These are phyloP conservation scores for Coriaria nepalensis DNA, from an alignment of 306 rosid genomes.

Conservation along the genomic window DNA sequence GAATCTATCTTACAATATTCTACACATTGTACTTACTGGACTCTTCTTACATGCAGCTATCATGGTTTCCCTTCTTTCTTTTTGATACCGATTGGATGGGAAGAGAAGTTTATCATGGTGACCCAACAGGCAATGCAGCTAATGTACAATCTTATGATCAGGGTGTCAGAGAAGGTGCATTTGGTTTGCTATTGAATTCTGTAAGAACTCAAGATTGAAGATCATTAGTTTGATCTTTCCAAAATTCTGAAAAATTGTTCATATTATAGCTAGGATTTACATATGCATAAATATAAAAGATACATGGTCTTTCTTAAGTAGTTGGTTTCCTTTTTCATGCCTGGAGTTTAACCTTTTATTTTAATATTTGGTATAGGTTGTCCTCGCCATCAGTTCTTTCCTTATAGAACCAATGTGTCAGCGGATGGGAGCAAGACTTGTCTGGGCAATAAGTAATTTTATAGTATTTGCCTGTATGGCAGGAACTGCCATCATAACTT, in stretches of 20 bases:
- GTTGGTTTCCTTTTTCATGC: not conserved
- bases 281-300: no score
- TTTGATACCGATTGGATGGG: slow-evolving; percentile 99
- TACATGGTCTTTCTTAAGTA: no score
- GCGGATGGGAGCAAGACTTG: slow-evolving; percentile 73
- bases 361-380: slow-evolving; percentile 48
- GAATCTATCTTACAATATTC: slow-evolving; percentile 17
- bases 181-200: slow-evolving; percentile 98
- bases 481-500: slow-evolving; percentile 76
- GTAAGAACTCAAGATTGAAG: slow-evolving; percentile 70
- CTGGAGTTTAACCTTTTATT: slow-evolving; percentile 12
- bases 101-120: slow-evolving; percentile 95
- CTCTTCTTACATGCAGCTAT: slow-evolving; percentile 40
- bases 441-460: slow-evolving; percentile 96
- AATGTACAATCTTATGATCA: slow-evolving; percentile 51
- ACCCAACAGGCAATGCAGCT: slow-evolving; percentile 62
- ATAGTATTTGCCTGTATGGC: slow-evolving; percentile 90
- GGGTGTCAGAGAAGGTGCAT: slow-evolving; percentile 99
- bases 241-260: slow-evolving; percentile 1
- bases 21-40: slow-evolving; percentile 10
- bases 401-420: slow-evolving; percentile 91
- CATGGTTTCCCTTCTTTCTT: slow-evolving; percentile 97
- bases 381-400: slow-evolving; percentile 90
- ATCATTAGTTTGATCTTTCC: slow-evolving; percentile 5
- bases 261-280: no score